Percentiles rank a stretch among this genome's conserved stretches.
Evolutionary conservation across 2,329 filamentous ascomycete genomes (phyloP).

Genomic region (Calonectria multiphialidica): DNA sequence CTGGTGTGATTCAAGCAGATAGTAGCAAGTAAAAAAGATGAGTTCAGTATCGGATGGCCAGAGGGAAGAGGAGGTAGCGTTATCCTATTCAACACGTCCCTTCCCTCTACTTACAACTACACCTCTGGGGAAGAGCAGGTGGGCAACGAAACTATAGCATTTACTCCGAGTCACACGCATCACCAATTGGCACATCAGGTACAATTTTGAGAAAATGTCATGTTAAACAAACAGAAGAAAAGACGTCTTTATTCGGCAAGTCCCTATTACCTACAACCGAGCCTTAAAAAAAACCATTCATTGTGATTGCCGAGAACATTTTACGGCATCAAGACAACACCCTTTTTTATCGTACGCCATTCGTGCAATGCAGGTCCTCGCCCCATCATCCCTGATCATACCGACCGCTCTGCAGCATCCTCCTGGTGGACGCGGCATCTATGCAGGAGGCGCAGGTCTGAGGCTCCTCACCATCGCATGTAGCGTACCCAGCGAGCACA

Average conservation of each 20-base stretch:
- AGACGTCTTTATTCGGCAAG: constrained; percentile 37
- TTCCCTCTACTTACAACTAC: background rate
- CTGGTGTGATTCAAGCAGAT: background rate
- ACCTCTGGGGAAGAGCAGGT: background rate
- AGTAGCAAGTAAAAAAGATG: background rate
- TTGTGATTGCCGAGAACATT: constrained; percentile 27
- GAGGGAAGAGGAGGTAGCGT: no score
- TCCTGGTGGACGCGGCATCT: constrained; percentile 25
- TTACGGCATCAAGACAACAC: constrained; percentile 34
- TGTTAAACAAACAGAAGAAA: constrained; percentile 9
- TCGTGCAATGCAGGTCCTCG: constrained; percentile 63
- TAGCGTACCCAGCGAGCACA: constrained; percentile 43
- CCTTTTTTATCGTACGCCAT: constrained; percentile 60
- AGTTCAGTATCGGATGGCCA: background rate
- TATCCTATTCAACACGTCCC: background rate
- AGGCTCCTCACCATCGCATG: constrained; percentile 58
- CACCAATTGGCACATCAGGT: background rate
- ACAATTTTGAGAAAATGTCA: background rate
- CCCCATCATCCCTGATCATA: constrained; percentile 61
- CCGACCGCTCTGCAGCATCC: constrained; percentile 31
- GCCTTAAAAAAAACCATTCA: constrained; percentile 26
- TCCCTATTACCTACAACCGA: constrained; percentile 38
- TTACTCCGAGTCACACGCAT: background rate
- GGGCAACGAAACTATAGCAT: background rate
- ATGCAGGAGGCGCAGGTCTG: constrained; percentile 57